Percentiles rank a stretch among this genome's conserved stretches.
Evolutionary conservation across 768 basidiomycete species (phyloP).

Genomic region (Trametes gibbosa): DNA sequence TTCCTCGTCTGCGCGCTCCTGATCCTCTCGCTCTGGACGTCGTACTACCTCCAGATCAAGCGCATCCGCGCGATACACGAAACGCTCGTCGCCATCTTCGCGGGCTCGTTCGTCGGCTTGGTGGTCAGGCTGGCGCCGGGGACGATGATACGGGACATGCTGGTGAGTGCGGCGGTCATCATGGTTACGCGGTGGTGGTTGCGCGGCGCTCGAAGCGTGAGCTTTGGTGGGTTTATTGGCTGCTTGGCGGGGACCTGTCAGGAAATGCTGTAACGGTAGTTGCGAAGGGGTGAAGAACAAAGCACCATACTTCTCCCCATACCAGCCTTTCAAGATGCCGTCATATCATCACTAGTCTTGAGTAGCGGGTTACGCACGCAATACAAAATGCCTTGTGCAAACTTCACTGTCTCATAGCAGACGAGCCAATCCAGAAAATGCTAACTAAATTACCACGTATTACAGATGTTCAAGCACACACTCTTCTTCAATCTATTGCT

Average conservation of each 20-base stretch:
- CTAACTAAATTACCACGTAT: background rate
- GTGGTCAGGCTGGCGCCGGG: slow-evolving; percentile 89
- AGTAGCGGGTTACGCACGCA: background rate
- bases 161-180: slow-evolving; percentile 56
- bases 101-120: slow-evolving; percentile 94
- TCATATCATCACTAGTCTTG: too few species aligned
- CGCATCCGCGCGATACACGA: slow-evolving; percentile 94
- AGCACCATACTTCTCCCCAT: too few species aligned
- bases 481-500: slow-evolving; percentile 98
- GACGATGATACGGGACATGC: slow-evolving; percentile 94
- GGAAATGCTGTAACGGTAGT: too few species aligned
- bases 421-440: background rate
- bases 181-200: background rate
- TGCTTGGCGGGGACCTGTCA: too few species aligned
- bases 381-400: background rate
- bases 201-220: background rate
- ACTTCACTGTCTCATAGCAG: too few species aligned
- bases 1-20: slow-evolving; percentile 91
- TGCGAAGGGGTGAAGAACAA: too few species aligned
- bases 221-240: background rate
- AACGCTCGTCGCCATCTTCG: slow-evolving; percentile 92
- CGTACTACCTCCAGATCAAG: slow-evolving; percentile 97
- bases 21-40: slow-evolving; percentile 91
- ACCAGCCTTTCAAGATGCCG: too few species aligned
- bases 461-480: slow-evolving; percentile 92